Base-by-base conservation (phyloP, 2,329 filamentous ascomycete genomes). In the Diaporthe vexans region DNA sequence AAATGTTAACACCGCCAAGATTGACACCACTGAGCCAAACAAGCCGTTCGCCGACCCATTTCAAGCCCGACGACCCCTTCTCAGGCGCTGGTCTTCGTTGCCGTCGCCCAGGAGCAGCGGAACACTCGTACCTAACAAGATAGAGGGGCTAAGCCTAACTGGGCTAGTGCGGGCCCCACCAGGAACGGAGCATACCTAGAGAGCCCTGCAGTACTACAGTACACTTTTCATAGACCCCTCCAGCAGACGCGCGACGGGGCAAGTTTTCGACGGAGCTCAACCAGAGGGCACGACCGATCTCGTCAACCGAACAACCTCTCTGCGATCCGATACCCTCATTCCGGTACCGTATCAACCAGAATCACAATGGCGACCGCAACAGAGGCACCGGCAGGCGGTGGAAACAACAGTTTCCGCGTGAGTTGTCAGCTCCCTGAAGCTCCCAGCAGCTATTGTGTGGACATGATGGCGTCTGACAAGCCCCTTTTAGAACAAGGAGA, bases 401-500 rank as follows among this genome's bases (percentile, higher is more conserved):
- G 85, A 77, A 89, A 90, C 85, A 85, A 87, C 52, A 59, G 51
- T 77, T 91, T 91, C 82, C 88, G 88, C 81, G 89, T 91, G 85
- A 77, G 86, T 78, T 80, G 46, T 71, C 58, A 76, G 67, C 71
- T 69, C 52, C 73, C 54, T 46, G 40, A 65, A 74, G 74, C 72
- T 72, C 54, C 61, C 7, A 40, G 58, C 17, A 72, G 58, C 68
- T 71, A 29, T 61, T 71, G 46, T 37, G 5, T 67, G 46, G 46
- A 37, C 59, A n/a, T 48, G 37, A n/a, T 65, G 51, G 72, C 81
- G 81, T 80, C 83, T 85, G 79, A 85, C 78, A 71, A 71, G 68
- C 63, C 78, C 63, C 63, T 70, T 79, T 68, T 79, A 93, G 91
- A 91, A 93, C 83, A 99, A 98, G 91, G 97, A 98, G 88, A 99